phyloP scores from a whole-genome alignment of 495 filamentous ascomycete species.

The Friedmanniomyces simplex region DNA sequence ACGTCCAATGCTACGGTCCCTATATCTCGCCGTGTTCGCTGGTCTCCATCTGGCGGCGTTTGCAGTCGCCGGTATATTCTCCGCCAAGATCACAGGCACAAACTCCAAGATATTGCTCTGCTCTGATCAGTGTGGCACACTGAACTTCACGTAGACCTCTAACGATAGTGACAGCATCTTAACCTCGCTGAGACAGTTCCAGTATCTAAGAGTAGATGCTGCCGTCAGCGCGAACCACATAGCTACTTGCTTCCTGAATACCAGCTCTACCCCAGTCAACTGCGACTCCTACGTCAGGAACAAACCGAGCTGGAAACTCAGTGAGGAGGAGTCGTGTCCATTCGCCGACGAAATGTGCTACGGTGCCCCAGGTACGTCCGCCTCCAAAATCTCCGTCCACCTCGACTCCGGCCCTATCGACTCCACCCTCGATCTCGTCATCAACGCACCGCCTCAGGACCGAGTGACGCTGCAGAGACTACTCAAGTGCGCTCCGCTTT shows the following conservation, averaged over 20 bases:
- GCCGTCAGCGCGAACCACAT: not conserved
- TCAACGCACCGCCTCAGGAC: not conserved
- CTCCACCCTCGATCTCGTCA: not conserved
- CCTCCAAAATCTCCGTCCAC: not conserved
- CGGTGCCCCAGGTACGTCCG: not conserved
- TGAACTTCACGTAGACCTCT: not conserved
- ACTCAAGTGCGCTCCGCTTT: not conserved
- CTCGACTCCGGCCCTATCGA: not conserved
- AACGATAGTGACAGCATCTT: too few species aligned
- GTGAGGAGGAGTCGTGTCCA: not conserved
- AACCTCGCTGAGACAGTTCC: too few species aligned
- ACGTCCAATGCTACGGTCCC: not conserved
- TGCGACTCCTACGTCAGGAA: not conserved
- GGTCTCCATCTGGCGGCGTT: not conserved
- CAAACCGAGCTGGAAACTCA: not conserved
- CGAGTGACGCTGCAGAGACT: not conserved
- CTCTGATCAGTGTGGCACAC: not conserved
- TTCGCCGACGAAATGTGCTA: not conserved
- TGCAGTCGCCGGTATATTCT: not conserved
- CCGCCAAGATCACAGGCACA: not conserved
- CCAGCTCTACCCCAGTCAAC: not conserved
- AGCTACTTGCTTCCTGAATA: not conserved
- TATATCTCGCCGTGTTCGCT: not conserved
- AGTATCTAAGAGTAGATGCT: not conserved
- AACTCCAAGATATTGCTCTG: not conserved